These are phyloP conservation scores for Boletellus emodensis DNA, from an alignment of 768 basidiomycete genomes.

Conservation along the genomic window DNA sequence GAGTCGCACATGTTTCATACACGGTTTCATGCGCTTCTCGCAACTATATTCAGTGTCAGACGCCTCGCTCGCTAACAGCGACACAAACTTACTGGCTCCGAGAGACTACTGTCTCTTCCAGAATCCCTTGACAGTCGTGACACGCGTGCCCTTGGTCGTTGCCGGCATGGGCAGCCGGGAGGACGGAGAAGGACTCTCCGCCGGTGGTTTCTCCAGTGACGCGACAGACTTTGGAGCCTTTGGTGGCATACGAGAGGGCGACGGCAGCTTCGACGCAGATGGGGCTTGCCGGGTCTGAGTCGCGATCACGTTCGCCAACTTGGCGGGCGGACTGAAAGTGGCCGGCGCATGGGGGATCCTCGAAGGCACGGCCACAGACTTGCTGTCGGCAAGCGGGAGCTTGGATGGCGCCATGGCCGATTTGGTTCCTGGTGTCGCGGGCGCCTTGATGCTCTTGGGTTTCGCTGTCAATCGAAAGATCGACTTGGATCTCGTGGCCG, in stretches of 20 bases:
- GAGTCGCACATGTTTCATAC: constrained; percentile 4
- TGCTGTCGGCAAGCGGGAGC: constrained; percentile 6
- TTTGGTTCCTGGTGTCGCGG: constrained; percentile 1
- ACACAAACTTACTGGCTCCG: constrained; percentile 6
- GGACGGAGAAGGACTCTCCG: neutral
- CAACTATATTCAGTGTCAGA: constrained; percentile 1
- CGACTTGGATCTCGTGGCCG: constrained; percentile 22
- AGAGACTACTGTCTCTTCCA: constrained; percentile 25
- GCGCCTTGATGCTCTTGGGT: constrained; percentile 21
- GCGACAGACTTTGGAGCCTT: constrained; percentile 7
- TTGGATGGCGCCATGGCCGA: constrained; percentile 8
- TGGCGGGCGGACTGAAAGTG: constrained; percentile 29
- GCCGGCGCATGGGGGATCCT: constrained; percentile 22
- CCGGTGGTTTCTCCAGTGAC: constrained; percentile 5
- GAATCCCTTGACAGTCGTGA: constrained; percentile 29
- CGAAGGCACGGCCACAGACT: constrained; percentile 3
- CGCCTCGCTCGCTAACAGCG: neutral
- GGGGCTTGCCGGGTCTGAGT: constrained; percentile 18
- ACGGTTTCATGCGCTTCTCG: constrained; percentile 2
- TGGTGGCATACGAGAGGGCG: constrained; percentile 9
- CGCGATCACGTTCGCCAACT: constrained; percentile 28
- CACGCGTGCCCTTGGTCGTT: constrained; percentile 17
- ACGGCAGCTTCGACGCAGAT: constrained; percentile 19
- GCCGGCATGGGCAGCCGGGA: constrained; percentile 27
- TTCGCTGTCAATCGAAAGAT: constrained; percentile 29